Percentiles rank a stretch among this genome's conserved stretches.
Evolutionary conservation across 2,329 filamentous ascomycete genomes (phyloP).

Genomic region (Microdochium trichocladiopsis): DNA sequence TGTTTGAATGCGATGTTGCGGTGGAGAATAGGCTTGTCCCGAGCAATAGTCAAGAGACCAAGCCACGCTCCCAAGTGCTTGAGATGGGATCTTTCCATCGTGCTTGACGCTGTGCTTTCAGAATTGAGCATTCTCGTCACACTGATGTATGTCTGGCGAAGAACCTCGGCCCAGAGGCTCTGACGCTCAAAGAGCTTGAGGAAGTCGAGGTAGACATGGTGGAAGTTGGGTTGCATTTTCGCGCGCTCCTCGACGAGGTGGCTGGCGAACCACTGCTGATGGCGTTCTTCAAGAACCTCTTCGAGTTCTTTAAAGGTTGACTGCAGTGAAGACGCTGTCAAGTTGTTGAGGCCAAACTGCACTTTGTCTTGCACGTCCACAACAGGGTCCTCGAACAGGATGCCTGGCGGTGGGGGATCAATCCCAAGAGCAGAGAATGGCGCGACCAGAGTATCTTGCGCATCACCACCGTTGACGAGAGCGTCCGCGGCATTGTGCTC

Average conservation of each 20-base stretch:
- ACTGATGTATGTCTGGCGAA: slow-evolving; percentile 86
- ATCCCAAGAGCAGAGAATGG: slow-evolving; percentile 75
- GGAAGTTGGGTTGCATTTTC: slow-evolving; percentile 96
- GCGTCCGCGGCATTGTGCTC: slow-evolving; percentile 34
- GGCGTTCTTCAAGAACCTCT: slow-evolving; percentile 68
- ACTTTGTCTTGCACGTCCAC: slow-evolving; percentile 87
- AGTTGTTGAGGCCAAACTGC: slow-evolving; percentile 92
- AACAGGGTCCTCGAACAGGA: slow-evolving; percentile 72
- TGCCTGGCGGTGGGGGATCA: slow-evolving; percentile 57
- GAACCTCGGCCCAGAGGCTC: slow-evolving; percentile 76
- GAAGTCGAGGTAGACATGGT: slow-evolving; percentile 85
- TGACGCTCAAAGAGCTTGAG: slow-evolving; percentile 76
- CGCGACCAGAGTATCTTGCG: slow-evolving; percentile 57
- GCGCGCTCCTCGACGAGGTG: slow-evolving; percentile 94
- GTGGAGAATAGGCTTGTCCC: slow-evolving; percentile 92
- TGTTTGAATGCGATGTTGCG: slow-evolving; percentile 97
- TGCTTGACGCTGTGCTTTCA: slow-evolving; percentile 76
- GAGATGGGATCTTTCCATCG: slow-evolving; percentile 77
- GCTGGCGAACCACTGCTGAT: slow-evolving; percentile 94
- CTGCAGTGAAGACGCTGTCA: slow-evolving; percentile 82
- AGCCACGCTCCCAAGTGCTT: slow-evolving; percentile 95
- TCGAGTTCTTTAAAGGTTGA: slow-evolving; percentile 78
- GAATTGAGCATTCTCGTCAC: slow-evolving; percentile 84
- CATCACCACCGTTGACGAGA: slow-evolving; percentile 66
- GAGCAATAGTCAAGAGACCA: slow-evolving; percentile 83